Evolutionary conservation across 805 yeast species (phyloP), one percentile per base, ranked within the genome.

Genomic region (Teunomyces aglyptinius): DNA sequence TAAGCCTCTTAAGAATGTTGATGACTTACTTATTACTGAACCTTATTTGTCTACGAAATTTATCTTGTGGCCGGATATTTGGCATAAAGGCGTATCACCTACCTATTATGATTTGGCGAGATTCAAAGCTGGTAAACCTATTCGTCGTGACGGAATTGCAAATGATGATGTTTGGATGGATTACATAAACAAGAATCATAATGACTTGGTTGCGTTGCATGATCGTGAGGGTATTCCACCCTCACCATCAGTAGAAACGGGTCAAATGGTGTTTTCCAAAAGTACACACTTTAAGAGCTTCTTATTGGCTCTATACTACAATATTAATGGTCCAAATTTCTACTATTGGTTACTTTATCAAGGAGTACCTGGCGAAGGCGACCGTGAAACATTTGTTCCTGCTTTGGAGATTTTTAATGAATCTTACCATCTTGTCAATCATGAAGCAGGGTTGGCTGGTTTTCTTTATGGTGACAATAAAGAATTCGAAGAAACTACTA

Each of bases 341-440:
- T 68, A 60, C 53, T 66, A 65, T 44, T 51, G 51, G 10, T 54
- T 70, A 33, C 44, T 70, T 2, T 69, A 62, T 50, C 75, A 68
- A 52, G 73, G 73, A 10, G 59, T 60, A 2, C 60, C 57, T 15
- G 71, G 70, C 0, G 48, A 44, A 4, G 72, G 71, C 6, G 74
- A 70, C 47, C 54, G 69, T 20, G 75, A 70, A 40, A 67, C 73
- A 3, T 63, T 63, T 48, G 61, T 63, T 13, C 72, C 73, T 3
- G 73, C 74, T 4, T 65, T 73, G 41, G 64, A 61, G 43, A 65
- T 62, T 12, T 60, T 70, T 55, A 51, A 62, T 24, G 68, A 70
- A 49, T 57, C 61, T 10, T 69, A 68, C 53, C 68, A 71, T 47
- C 40, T 64, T 26, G 61, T 58, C 5, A 43, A 45, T 10, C 57